These are phyloP conservation scores for Jimgerdemannia flammicorona DNA, from an alignment of 192 early-diverging fungal species.

Conservation along the genomic window DNA sequence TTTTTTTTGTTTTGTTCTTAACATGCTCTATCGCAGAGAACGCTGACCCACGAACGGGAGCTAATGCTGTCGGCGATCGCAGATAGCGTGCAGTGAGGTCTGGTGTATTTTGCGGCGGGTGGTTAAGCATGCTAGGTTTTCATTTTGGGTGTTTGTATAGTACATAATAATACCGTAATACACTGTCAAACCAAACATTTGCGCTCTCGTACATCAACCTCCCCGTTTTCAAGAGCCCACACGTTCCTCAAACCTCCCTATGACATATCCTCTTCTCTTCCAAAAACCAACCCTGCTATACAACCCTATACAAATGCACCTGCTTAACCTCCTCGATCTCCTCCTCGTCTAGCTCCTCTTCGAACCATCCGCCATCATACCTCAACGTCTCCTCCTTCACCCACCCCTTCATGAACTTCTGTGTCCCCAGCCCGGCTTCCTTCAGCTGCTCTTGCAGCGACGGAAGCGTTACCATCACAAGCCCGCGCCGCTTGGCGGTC, in stretches of 20 bases:
- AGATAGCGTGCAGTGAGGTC: not conserved
- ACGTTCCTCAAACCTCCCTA: too few species aligned
- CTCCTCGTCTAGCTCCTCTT: constrained; percentile 47
- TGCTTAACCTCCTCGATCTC: constrained; percentile 47
- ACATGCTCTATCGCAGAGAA: not conserved
- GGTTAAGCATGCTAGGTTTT: too few species aligned
- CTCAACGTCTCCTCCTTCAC: constrained; percentile 47
- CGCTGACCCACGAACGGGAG: not conserved
- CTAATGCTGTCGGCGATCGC: not conserved
- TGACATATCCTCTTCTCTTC: too few species aligned
- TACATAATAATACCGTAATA: not conserved
- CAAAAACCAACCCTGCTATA: constrained; percentile 16
- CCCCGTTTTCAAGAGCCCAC: too few species aligned
- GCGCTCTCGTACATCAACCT: not conserved
- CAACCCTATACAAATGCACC: constrained; percentile 53
- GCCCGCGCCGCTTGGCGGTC: constrained; percentile 31
- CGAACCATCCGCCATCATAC: constrained; percentile 40
- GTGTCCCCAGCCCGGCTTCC: constrained; percentile 46
- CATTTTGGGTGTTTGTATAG: not conserved
- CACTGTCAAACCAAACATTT: not conserved
- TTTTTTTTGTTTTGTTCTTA: not conserved
- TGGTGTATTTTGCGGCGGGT: too few species aligned
- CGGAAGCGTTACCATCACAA: constrained; percentile 45
- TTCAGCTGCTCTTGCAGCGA: constrained; percentile 54
- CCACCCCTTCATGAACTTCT: constrained; percentile 39